phyloP scores from a whole-genome alignment of 768 basidiomycete species.

The Suillus subaureus region DNA sequence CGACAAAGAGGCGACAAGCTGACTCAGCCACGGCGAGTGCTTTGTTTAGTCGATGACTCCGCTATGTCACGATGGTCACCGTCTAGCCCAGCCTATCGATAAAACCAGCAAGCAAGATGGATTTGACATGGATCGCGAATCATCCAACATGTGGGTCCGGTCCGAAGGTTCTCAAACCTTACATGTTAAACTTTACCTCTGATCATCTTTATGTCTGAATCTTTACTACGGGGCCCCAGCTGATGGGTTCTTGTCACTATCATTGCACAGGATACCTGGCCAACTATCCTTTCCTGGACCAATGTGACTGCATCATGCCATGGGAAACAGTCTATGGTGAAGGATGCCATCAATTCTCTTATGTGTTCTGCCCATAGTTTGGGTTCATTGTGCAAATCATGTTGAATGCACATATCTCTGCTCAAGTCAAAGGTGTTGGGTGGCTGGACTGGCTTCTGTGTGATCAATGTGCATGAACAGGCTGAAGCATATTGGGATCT shows the following conservation, averaged over 20 bases:
- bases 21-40: constrained; percentile 1
- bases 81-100: background rate
- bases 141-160: background rate
- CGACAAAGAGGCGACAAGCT: constrained; percentile 8
- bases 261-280: background rate
- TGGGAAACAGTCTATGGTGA: too few relatives aligned
- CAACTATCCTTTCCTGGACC: background rate
- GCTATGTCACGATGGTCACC: background rate
- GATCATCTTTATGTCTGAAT: background rate
- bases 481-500: background rate
- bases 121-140: background rate
- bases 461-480: background rate
- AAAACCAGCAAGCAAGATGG: background rate
- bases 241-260: background rate
- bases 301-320: background rate
- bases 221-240: too few relatives aligned
- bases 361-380: background rate
- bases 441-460: background rate
- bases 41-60: background rate
- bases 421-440: too few relatives aligned
- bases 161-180: background rate
- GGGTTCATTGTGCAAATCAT: background rate
- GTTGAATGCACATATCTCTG: background rate
- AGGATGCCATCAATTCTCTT: background rate
- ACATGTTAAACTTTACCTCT: constrained; percentile 1